These are phyloP conservation scores for Triticum timopheevii DNA, from an alignment of 176 grass and related monocot species.

Conservation along the genomic window DNA sequence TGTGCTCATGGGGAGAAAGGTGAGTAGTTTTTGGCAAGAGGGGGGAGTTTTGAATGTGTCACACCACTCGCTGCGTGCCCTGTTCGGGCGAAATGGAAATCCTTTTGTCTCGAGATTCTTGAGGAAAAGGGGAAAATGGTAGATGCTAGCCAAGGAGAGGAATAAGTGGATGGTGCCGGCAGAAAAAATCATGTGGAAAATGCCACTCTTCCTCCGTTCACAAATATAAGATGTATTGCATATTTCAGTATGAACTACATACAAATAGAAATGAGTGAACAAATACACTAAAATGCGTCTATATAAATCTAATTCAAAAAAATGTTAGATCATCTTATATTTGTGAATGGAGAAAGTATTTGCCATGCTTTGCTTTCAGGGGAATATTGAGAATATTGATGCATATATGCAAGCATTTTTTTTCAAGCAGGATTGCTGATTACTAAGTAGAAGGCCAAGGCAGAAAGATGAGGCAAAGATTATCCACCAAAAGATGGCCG, in stretches of 20 bases:
- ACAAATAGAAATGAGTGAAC: too few species aligned
- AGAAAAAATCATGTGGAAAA: background rate
- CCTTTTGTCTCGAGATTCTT: background rate
- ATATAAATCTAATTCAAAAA: too few species aligned
- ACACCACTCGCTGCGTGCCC: background rate
- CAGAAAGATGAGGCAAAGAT: background rate
- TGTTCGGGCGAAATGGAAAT: slow-evolving; percentile 8
- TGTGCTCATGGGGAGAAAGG: background rate
- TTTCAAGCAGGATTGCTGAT: too few species aligned
- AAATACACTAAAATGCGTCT: too few species aligned
- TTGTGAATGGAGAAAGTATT: background rate
- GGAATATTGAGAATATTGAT: background rate
- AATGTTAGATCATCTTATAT: too few species aligned
- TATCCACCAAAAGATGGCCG: background rate
- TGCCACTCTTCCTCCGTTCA: background rate
- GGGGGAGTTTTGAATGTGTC: background rate
- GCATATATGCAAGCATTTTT: background rate
- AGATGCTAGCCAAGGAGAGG: slow-evolving; percentile 17
- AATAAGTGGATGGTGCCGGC: background rate
- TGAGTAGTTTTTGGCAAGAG: background rate
- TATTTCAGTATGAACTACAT: too few species aligned
- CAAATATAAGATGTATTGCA: too few species aligned
- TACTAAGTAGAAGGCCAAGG: background rate
- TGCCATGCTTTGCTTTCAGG: background rate
- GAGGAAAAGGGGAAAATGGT: background rate